Percentiles rank a stretch among this genome's conserved stretches.
phyloP scores from a whole-genome alignment of 345 rosid species.

The Brassica cretica region DNA sequence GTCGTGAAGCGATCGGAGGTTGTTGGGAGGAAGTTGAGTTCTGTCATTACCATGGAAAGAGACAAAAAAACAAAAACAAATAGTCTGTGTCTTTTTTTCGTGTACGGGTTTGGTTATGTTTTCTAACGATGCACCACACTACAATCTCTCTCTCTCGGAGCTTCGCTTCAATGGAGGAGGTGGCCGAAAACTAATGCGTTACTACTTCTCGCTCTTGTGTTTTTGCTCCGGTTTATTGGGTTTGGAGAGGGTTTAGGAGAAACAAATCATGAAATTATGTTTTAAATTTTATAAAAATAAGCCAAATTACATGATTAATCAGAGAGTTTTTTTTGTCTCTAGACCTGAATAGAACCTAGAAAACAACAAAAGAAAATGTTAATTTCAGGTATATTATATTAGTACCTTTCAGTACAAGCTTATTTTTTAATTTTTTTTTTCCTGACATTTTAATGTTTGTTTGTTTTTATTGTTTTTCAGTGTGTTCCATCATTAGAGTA shows the following conservation, averaged over 20 bases:
- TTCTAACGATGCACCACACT: constrained; percentile 25
- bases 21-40: constrained; percentile 33
- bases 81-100: background rate
- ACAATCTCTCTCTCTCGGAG: constrained; percentile 3
- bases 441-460: background rate
- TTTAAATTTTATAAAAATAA: background rate
- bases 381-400: background rate
- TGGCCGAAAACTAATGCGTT: constrained; percentile 26
- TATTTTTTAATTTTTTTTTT: background rate
- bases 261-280: background rate
- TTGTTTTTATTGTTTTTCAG: background rate
- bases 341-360: constrained; percentile 21
- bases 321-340: background rate
- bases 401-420: background rate
- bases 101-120: constrained; percentile 23
- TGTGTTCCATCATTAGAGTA: constrained; percentile 1
- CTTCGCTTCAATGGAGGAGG: constrained; percentile 36
- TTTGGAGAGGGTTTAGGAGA: constrained; percentile 30
- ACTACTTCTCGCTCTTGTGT: constrained; percentile 3
- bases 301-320: constrained; percentile 2
- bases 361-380: constrained; percentile 4
- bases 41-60: constrained; percentile 32
- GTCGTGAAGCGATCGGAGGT: background rate
- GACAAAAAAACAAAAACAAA: background rate
- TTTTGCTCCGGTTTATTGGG: constrained; percentile 12